Percentiles rank a stretch among this genome's conserved stretches.
These are phyloP conservation scores for Marasmius oreades DNA, from an alignment of 1,284 basidiomycete genomes.

Conservation along the genomic window DNA sequence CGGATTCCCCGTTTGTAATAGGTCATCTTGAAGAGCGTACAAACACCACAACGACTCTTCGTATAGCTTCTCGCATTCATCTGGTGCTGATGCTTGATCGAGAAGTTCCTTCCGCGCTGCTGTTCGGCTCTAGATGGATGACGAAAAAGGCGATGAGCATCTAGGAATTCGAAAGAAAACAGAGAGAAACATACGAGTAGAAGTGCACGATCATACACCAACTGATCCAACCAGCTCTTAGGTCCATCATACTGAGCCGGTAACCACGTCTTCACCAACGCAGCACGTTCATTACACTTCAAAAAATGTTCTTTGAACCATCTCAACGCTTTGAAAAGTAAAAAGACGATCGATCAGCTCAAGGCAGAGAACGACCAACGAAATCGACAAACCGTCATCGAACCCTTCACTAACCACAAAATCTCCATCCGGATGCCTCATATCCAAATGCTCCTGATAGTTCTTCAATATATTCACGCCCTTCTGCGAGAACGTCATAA, in stretches of 20 bases:
- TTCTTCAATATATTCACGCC: conserved; percentile 78
- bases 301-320: conserved; percentile 80
- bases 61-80: conserved; percentile 91
- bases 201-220: conserved; percentile 79
- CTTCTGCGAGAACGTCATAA: conserved; percentile 90
- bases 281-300: conserved; percentile 72
- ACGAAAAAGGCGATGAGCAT: neutral
- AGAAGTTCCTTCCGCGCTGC: conserved; percentile 90
- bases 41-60: conserved; percentile 94
- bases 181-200: conserved; percentile 44
- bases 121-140: conserved; percentile 69
- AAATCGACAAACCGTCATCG: conserved; percentile 57
- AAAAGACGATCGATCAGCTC: conserved; percentile 6
- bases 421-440: conserved; percentile 71
- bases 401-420: conserved; percentile 72
- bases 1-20: conserved; percentile 78
- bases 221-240: conserved; percentile 73
- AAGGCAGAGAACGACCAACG: neutral
- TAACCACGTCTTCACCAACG: conserved; percentile 78
- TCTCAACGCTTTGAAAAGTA: conserved; percentile 44
- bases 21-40: conserved; percentile 87
- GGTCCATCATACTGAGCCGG: conserved; percentile 70
- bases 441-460: conserved; percentile 71
- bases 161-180: neutral
- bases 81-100: conserved; percentile 69